phyloP scores from a whole-genome alignment of 2,329 filamentous ascomycete species.

The Fusarium clavum region DNA sequence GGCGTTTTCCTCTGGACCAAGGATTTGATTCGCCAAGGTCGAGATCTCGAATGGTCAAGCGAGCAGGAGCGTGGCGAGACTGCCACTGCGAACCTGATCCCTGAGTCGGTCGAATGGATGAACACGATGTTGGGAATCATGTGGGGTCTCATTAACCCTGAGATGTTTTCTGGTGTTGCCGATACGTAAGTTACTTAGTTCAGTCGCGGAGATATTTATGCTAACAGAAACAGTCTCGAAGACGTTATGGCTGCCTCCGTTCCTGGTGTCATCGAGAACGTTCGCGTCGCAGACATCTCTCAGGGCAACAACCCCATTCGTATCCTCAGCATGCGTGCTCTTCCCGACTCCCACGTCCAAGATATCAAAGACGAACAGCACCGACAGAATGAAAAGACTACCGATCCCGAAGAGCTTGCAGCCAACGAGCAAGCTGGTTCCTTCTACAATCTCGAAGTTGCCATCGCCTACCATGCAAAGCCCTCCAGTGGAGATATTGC shows the following conservation, averaged over 20 bases:
- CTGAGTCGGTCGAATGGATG: conserved; percentile 96
- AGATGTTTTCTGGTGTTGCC: conserved; percentile 93
- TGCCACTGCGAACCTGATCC: conserved; percentile 88
- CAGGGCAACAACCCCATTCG: conserved; percentile 92
- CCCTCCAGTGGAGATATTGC: conserved; percentile 77
- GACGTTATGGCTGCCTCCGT: conserved; percentile 98
- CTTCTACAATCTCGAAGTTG: conserved; percentile 92
- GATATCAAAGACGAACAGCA: conserved; percentile 86
- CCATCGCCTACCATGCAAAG: conserved; percentile 90
- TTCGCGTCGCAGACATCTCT: conserved; percentile 93
- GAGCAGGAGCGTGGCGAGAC: conserved; percentile 87
- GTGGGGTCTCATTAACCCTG: conserved; percentile 93
- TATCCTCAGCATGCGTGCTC: conserved; percentile 85
- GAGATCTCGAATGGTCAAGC: conserved; percentile 87
- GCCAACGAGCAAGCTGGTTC: conserved; percentile 91
- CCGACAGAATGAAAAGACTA: conserved; percentile 80
- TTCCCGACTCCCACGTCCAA: conserved; percentile 81
- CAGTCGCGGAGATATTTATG: accelerated
- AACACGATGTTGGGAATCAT: conserved; percentile 86
- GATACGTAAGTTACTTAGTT: conserved; percentile 68
- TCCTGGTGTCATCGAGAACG: conserved; percentile 90
- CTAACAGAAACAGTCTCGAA: conserved; percentile 52
- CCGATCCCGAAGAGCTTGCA: conserved; percentile 87
- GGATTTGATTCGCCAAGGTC: conserved; percentile 83
- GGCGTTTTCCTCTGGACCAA: conserved; percentile 92